These are phyloP conservation scores for Ophiostoma australiae DNA, from an alignment of 2,329 filamentous ascomycete genomes.

Conservation along the genomic window DNA sequence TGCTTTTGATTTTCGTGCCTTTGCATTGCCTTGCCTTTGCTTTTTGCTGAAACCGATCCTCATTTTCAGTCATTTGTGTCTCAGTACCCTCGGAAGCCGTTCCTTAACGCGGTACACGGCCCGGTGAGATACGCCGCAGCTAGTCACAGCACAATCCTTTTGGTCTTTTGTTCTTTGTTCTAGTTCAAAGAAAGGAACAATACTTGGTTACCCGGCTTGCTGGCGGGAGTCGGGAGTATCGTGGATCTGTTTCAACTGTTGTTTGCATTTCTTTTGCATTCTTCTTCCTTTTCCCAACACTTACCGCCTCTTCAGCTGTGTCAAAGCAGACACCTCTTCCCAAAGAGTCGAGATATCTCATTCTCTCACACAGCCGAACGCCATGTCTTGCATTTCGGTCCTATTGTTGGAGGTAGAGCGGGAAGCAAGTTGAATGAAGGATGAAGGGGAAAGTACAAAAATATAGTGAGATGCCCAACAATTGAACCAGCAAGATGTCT, in stretches of 20 bases:
- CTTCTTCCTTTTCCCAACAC: constrained; percentile 10
- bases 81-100: neutral
- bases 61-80: neutral
- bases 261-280: neutral
- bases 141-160: neutral
- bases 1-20: neutral
- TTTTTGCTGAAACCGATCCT: neutral
- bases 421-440: neutral
- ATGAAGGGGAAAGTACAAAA: neutral
- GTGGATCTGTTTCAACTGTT: neutral
- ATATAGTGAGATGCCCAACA: neutral
- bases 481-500: neutral
- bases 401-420: neutral
- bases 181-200: neutral
- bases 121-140: neutral
- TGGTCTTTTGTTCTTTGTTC: neutral
- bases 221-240: neutral
- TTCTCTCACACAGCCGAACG: constrained; percentile 6
- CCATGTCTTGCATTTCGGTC: constrained; percentile 16
- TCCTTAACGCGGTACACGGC: neutral
- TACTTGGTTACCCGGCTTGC: no score
- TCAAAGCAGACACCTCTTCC: constrained; percentile 8
- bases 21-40: no score
- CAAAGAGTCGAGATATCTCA: neutral
- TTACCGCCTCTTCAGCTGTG: neutral